Evolutionary conservation across 495 filamentous ascomycete genomes (phyloP), one percentile per base, ranked within the genome.

Genomic region (Penicillium crystallinum): DNA sequence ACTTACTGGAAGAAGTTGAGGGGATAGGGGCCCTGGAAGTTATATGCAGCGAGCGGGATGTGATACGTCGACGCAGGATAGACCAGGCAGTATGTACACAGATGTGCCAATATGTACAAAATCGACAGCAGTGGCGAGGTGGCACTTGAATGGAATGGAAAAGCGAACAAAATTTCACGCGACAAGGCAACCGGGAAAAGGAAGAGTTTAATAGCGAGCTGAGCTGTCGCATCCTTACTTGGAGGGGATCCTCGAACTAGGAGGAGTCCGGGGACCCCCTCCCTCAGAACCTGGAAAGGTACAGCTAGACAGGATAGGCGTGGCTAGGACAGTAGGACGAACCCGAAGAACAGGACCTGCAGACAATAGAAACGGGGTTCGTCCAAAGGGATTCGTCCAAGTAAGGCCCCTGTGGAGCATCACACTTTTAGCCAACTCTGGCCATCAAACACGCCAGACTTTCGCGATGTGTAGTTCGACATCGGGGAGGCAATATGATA

Each of bases 401-500:
- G 37, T 11, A 41, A 50, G 48, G 48, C 23, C 21, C n/a, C 6
- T 43, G 48, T 50, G 48, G 48, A 25, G 14, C 11, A 21, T 42
- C n/a, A 3, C 37, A n/a, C 11, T 23, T 22, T n/a, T 15, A 17
- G 39, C n/a, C 38, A 22, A 19, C 35, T 9, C n/a, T 18, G 12
- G 23, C 33, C 12, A 38, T 49, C 36, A 49, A 49, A 49, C 36
- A 49, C 25, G 36, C 21, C 15, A 29, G 38, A 14, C 39, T 25
- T 7, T 17, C 4, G 40, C 31, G 33, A 48, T 37, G 31, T 36
- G 34, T 52, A 49, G 59, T 53, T 53, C 40, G 46, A 45, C 46
- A 54, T 37, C 21, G 27, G 22, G 22, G 7, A 43, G n/a, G 40
- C 6, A 59, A 65, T 65, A 65, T 65, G 62, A 65, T 44, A 65